phyloP scores from a whole-genome alignment of 768 basidiomycete genomes.

The Kwoniella pini region DNA sequence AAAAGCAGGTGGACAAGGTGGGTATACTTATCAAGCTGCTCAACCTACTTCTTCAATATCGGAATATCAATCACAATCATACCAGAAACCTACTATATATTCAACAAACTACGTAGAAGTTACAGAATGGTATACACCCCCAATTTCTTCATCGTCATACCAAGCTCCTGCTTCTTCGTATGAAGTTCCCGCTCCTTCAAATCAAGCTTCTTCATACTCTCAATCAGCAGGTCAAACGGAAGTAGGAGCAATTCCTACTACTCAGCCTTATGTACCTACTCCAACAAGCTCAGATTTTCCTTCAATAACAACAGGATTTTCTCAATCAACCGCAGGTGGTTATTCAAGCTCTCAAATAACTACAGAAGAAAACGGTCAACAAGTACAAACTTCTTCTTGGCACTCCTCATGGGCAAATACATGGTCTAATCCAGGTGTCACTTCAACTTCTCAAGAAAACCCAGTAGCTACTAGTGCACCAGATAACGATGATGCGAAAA shows the following conservation, averaged over 20 bases:
- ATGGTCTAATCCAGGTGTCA: background rate
- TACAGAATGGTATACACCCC: conserved; percentile 4
- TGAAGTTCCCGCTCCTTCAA: no score
- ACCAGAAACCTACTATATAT: conserved; percentile 1
- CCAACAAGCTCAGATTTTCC: background rate
- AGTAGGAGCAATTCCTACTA: background rate
- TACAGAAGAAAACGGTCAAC: background rate
- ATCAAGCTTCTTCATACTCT: background rate
- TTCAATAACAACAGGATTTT: background rate
- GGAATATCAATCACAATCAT: background rate
- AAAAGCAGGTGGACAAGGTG: conserved; percentile 5
- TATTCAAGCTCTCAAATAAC: background rate
- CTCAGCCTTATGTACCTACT: background rate
- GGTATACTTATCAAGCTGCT: background rate
- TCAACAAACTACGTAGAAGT: conserved; percentile 14
- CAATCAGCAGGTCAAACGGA: background rate
- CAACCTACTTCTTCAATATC: background rate
- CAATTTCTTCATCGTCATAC: background rate
- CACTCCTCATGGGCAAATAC: conserved; percentile 4
- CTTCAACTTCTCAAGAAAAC: background rate
- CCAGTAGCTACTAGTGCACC: background rate
- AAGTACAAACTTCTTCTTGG: background rate
- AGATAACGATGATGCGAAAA: conserved; percentile 10
- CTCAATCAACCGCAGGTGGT: conserved; percentile 1
- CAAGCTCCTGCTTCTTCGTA: background rate